Conservation (phyloP, 768 basidiomycete genomes). For the Podaxis sp. region DNA sequence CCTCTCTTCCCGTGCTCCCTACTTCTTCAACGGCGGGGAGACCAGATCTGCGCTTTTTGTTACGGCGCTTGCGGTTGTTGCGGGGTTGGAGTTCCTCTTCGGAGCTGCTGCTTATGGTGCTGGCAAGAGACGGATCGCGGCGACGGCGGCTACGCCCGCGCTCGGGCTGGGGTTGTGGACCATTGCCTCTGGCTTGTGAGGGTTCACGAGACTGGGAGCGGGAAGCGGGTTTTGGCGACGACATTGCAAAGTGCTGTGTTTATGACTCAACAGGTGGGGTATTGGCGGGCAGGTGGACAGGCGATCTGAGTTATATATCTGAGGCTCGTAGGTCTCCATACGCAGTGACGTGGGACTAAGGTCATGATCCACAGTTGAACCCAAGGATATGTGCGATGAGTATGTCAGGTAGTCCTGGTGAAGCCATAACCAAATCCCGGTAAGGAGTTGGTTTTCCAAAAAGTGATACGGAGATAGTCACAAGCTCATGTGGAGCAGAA, state of each 20-base stretch:
- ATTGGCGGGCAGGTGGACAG: too few species aligned
- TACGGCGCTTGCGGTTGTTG: slow-evolving; percentile 12
- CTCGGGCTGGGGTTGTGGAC: slow-evolving; percentile 1
- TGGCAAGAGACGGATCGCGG: slow-evolving; percentile 11
- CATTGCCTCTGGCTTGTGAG: slow-evolving; percentile 1
- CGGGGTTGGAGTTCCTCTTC: neutral
- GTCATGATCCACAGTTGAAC: too few species aligned
- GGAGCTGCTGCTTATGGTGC: neutral
- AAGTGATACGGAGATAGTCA: too few species aligned
- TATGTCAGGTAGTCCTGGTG: too few species aligned
- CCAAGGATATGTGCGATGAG: too few species aligned
- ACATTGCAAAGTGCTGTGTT: neutral
- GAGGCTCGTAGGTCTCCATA: too few species aligned
- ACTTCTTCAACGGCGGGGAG: slow-evolving; percentile 19
- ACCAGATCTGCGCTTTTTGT: slow-evolving; percentile 9
- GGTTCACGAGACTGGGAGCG: slow-evolving; percentile 4
- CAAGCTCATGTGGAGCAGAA: too few species aligned
- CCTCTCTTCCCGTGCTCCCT: slow-evolving; percentile 9
- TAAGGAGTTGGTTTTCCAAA: too few species aligned
- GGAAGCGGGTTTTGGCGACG: slow-evolving; percentile 5
- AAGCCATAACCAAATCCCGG: too few species aligned
- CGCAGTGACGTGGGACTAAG: too few species aligned
- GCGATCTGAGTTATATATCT: too few species aligned
- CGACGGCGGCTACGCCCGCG: slow-evolving; percentile 16
- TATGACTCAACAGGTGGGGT: neutral